phyloP scores from a whole-genome alignment of 2,329 filamentous ascomycete species.

The Annulohypoxylon truncatum region DNA sequence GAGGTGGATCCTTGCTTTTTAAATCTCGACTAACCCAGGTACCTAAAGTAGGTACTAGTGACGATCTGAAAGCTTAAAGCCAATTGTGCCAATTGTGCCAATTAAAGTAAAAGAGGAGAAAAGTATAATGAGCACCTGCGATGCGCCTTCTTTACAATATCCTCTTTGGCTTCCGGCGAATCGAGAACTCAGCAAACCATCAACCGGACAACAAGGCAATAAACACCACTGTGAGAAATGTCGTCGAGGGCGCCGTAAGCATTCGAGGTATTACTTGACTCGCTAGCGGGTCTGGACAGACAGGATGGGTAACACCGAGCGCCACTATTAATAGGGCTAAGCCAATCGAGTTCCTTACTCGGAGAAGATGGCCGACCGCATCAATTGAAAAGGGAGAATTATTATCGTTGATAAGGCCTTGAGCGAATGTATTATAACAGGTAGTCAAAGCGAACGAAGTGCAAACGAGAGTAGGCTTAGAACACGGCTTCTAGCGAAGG shows the following conservation, averaged over 20 bases:
- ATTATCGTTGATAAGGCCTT: slow-evolving; percentile 10
- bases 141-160: slow-evolving; percentile 21
- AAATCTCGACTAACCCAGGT: slow-evolving; percentile 3
- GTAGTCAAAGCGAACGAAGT: slow-evolving; percentile 25
- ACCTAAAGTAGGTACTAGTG: background rate
- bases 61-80: slow-evolving; percentile 33
- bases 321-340: slow-evolving; percentile 31
- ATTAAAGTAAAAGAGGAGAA: slow-evolving; percentile 30
- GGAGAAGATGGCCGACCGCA: slow-evolving; percentile 18
- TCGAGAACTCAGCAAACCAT: slow-evolving; percentile 15
- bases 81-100: slow-evolving; percentile 14
- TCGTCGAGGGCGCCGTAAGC: slow-evolving; percentile 27
- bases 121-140: slow-evolving; percentile 18
- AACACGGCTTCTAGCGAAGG: slow-evolving; percentile 26
- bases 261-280: slow-evolving; percentile 13
- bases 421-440: slow-evolving; percentile 19
- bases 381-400: slow-evolving; percentile 16
- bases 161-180: slow-evolving; percentile 3
- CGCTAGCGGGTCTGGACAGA: slow-evolving; percentile 24
- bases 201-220: slow-evolving; percentile 15
- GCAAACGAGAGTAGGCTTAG: slow-evolving; percentile 11
- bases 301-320: slow-evolving; percentile 36
- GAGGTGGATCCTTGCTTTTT: slow-evolving; percentile 41
- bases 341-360: slow-evolving; percentile 25
- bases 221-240: slow-evolving; percentile 30